These are phyloP conservation scores for Mycena vulgaris DNA, from an alignment of 768 basidiomycete species.

Conservation along the genomic window DNA sequence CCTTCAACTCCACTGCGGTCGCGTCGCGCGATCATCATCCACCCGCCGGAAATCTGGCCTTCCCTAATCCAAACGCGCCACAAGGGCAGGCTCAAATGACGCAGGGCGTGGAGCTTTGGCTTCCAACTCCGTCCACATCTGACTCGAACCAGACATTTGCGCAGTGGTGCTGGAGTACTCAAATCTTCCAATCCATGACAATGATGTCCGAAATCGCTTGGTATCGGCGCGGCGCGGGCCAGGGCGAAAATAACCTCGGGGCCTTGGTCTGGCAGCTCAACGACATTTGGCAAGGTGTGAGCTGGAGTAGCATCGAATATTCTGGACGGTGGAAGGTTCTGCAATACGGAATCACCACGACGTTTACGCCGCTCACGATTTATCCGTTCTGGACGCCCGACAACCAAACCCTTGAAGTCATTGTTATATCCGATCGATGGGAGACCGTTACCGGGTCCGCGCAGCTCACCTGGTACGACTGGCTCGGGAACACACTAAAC, in stretches of 20 bases:
- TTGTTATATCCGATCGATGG: slow-evolving; percentile 69
- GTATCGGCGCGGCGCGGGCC: slow-evolving; percentile 73
- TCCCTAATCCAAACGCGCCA: slow-evolving; percentile 69
- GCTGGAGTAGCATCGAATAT: slow-evolving; percentile 71
- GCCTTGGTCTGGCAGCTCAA: slow-evolving; percentile 74
- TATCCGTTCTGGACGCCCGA: slow-evolving; percentile 71
- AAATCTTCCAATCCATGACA: slow-evolving; percentile 72
- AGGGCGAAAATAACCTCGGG: slow-evolving; percentile 71
- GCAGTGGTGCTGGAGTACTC: slow-evolving; percentile 76
- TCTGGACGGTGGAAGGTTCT: slow-evolving; percentile 74
- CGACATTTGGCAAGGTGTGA: slow-evolving; percentile 73
- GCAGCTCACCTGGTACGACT: slow-evolving; percentile 72
- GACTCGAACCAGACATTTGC: slow-evolving; percentile 72
- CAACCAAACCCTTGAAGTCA: slow-evolving; percentile 62
- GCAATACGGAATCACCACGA: slow-evolving; percentile 63
- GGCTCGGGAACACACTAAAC: slow-evolving; percentile 60
- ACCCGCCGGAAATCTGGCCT: slow-evolving; percentile 65
- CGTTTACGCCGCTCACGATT: slow-evolving; percentile 64
- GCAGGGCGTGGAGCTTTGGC: slow-evolving; percentile 66
- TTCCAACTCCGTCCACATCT: slow-evolving; percentile 64
- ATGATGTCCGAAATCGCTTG: slow-evolving; percentile 73
- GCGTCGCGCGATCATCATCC: slow-evolving; percentile 71
- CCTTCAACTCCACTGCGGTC: slow-evolving; percentile 72
- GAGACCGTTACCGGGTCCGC: slow-evolving; percentile 61
- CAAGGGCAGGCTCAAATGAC: slow-evolving; percentile 71